Percentiles rank a stretch among this genome's conserved stretches.
Conservation (phyloP, 441 rosid species). For the Bruguiera hainesii region DNA sequence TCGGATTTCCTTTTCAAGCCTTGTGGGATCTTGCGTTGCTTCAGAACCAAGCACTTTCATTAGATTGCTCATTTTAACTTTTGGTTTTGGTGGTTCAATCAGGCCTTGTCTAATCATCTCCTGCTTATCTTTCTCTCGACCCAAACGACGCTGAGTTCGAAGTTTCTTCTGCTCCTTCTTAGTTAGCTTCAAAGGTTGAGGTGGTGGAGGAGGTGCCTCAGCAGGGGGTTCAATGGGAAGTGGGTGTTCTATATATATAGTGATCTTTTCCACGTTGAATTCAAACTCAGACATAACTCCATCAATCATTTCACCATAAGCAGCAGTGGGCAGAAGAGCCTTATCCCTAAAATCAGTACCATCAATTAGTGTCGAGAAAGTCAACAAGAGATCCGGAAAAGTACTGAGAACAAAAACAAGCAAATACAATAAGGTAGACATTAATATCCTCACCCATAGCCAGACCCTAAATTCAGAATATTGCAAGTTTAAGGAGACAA, state of each 20-base stretch:
- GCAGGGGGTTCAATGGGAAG: conserved; percentile 92
- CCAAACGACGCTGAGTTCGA: conserved; percentile 85
- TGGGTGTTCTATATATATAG: conserved; percentile 83
- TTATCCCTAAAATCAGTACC: conserved; percentile 48
- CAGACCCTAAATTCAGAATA: too few relatives aligned
- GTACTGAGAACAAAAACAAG: not conserved
- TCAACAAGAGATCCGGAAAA: not conserved
- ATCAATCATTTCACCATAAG: conserved; percentile 45
- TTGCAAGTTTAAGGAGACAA: too few relatives aligned
- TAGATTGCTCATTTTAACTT: conserved; percentile 90
- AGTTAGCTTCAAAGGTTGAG: conserved; percentile 89
- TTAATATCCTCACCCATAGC: not conserved
- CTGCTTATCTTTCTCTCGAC: conserved; percentile 85
- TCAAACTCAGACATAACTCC: conserved; percentile 30
- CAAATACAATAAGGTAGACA: not conserved
- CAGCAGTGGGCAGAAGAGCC: conserved; percentile 43
- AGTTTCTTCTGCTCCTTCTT: conserved; percentile 95
- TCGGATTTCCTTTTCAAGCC: conserved; percentile 87
- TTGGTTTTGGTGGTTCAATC: conserved; percentile 85
- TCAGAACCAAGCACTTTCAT: conserved; percentile 94
- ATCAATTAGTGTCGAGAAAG: not conserved
- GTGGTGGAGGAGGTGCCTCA: conserved; percentile 89
- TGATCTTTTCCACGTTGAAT: conserved; percentile 71
- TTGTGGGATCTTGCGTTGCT: conserved; percentile 96
- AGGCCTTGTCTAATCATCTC: conserved; percentile 97